Percentiles rank a stretch among this genome's conserved stretches.
phyloP scores from a whole-genome alignment of 352 stramenopile species.

The Globisporangium heterothallicum region DNA sequence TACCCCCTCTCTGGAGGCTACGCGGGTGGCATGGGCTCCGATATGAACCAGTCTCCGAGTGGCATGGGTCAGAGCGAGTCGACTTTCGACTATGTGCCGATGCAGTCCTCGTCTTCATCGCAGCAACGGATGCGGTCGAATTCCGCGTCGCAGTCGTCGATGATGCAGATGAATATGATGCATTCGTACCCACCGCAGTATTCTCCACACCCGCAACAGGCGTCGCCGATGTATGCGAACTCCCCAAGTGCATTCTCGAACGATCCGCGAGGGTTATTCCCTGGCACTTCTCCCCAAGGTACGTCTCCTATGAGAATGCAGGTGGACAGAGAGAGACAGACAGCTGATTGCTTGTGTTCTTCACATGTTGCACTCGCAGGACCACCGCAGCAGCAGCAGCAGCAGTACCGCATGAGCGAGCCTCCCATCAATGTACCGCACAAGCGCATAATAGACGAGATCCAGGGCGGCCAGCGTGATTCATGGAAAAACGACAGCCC shows the following conservation, averaged over 20 bases:
- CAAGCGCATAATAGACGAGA: constrained; percentile 52
- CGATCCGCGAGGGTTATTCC: constrained; percentile 11
- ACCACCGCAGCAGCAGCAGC: constrained; percentile 19
- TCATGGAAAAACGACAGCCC: constrained; percentile 61
- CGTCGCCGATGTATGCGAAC: constrained; percentile 3
- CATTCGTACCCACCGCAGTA: constrained; percentile 16
- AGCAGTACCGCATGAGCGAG: constrained; percentile 29
- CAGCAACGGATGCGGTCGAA: constrained; percentile 8
- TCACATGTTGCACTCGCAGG: constrained; percentile 7
- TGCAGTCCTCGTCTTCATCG: constrained; percentile 27
- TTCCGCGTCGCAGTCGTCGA: constrained; percentile 2
- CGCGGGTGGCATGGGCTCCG: constrained; percentile 19
- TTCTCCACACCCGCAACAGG: constrained; percentile 1
- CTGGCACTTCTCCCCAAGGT: constrained; percentile 13
- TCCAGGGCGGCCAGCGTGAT: constrained; percentile 44
- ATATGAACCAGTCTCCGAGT: constrained; percentile 10
- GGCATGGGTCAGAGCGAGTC: constrained; percentile 22
- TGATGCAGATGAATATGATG: constrained; percentile 17
- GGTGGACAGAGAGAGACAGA: too few species aligned
- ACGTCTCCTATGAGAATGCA: neutral
- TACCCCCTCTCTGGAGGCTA: constrained; percentile 35
- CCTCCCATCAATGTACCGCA: constrained; percentile 36
- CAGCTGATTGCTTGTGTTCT: neutral
- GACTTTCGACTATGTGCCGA: constrained; percentile 41
- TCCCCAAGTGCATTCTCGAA: constrained; percentile 6